Conservation (phyloP, 352 stramenopile species). For the Globisporangium spiculum region DNA sequence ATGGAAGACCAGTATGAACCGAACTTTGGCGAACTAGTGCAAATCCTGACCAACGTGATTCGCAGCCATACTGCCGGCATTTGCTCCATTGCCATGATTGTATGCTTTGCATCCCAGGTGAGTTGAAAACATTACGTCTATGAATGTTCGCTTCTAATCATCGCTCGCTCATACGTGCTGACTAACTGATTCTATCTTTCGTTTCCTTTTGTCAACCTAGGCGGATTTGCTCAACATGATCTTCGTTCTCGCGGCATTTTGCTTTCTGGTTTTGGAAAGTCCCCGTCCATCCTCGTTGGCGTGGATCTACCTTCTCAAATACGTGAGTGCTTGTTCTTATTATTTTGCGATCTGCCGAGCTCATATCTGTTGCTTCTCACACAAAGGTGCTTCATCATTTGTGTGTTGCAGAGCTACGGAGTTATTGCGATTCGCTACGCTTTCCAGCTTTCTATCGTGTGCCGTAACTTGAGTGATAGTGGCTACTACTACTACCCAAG, state of each 20-base stretch:
- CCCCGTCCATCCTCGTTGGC: slow-evolving; percentile 54
- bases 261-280: slow-evolving; percentile 71
- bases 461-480: slow-evolving; percentile 46
- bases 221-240: slow-evolving; percentile 80
- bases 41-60: slow-evolving; percentile 56
- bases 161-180: not conserved
- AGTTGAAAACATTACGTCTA: not conserved
- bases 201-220: slow-evolving; percentile 23
- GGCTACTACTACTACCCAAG: slow-evolving; percentile 79
- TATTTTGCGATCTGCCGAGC: not conserved
- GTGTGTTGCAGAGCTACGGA: slow-evolving; percentile 38
- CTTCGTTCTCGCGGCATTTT: slow-evolving; percentile 66
- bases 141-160: not conserved
- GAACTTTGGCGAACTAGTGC: slow-evolving; percentile 48
- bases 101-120: slow-evolving; percentile 79
- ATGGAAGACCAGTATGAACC: slow-evolving; percentile 76
- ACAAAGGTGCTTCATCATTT: not conserved
- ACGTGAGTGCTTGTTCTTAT: slow-evolving; percentile 44
- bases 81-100: slow-evolving; percentile 60
- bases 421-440: slow-evolving; percentile 63
- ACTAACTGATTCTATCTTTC: slow-evolving; percentile 9
- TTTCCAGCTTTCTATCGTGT: slow-evolving; percentile 86
- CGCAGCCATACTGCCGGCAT: slow-evolving; percentile 64
- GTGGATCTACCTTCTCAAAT: slow-evolving; percentile 80
- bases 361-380: not conserved